Conservation (phyloP, 768 basidiomycete genomes). For the Infundibulicybe gibba region DNA sequence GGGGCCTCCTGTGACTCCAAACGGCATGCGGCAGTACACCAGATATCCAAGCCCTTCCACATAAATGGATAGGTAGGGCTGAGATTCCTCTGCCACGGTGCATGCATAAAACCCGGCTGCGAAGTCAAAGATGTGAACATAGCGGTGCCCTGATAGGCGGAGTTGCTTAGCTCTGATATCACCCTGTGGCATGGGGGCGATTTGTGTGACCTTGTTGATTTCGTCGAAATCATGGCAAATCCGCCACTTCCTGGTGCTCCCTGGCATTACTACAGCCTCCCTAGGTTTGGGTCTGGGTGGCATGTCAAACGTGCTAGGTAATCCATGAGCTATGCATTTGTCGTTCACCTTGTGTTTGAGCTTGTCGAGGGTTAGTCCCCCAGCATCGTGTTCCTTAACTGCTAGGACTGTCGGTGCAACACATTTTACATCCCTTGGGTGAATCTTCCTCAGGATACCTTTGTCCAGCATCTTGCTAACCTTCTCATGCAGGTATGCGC, state of each 20-base stretch:
- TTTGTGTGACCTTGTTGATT: too few species aligned
- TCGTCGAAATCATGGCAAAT: too few species aligned
- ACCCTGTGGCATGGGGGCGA: too few species aligned
- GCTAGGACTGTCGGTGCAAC: constrained; percentile 26
- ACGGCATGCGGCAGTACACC: too few species aligned
- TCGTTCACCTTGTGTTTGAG: constrained; percentile 28
- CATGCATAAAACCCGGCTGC: too few species aligned
- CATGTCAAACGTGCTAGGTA: constrained; percentile 14
- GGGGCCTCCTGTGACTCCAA: constrained; percentile 34
- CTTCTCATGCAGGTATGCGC: constrained; percentile 18
- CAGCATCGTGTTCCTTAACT: constrained; percentile 27
- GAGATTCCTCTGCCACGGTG: constrained; percentile 6
- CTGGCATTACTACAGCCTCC: not conserved
- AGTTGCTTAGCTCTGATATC: constrained; percentile 32
- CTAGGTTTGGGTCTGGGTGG: constrained; percentile 9
- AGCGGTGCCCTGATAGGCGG: constrained; percentile 24
- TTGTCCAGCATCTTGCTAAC: constrained; percentile 29
- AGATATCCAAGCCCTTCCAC: constrained; percentile 32
- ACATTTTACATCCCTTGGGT: constrained; percentile 30
- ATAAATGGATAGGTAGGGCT: constrained; percentile 27
- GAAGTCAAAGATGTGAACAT: too few species aligned
- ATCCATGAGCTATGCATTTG: constrained; percentile 21
- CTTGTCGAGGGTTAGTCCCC: constrained; percentile 24
- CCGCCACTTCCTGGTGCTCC: constrained; percentile 32
- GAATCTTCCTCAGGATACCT: constrained; percentile 28